These are phyloP conservation scores for Collybia sp. DNA, from an alignment of 768 basidiomycete species.

Conservation along the genomic window DNA sequence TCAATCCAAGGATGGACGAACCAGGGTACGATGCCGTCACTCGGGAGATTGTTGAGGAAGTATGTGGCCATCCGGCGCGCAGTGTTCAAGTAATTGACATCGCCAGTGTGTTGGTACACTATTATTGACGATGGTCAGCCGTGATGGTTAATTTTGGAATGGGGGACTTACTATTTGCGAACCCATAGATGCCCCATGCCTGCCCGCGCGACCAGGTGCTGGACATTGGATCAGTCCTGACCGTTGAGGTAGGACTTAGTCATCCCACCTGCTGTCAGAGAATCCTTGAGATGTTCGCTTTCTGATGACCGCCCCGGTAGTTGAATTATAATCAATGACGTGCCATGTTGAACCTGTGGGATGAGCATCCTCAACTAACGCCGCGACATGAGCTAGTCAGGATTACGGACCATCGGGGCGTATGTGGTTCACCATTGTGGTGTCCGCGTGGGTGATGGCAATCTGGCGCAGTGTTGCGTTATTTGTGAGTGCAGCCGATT, in stretches of 20 bases:
- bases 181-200: slow-evolving; percentile 69
- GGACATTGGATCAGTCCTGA: background rate
- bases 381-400: background rate
- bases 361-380: background rate
- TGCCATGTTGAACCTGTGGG: slow-evolving; percentile 48
- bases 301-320: slow-evolving; percentile 54
- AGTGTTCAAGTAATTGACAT: slow-evolving; percentile 51
- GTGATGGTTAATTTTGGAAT: background rate
- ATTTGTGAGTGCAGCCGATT: slow-evolving; percentile 50
- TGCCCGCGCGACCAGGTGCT: slow-evolving; percentile 78
- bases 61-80: slow-evolving; percentile 53
- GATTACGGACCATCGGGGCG: slow-evolving; percentile 48
- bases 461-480: slow-evolving; percentile 56
- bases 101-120: slow-evolving; percentile 54
- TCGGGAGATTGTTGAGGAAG: slow-evolving; percentile 56
- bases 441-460: slow-evolving; percentile 60
- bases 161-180: slow-evolving; percentile 53
- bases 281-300: slow-evolving; percentile 61
- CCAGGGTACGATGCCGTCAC: slow-evolving; percentile 68
- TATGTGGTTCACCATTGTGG: slow-evolving; percentile 64
- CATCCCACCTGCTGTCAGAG: slow-evolving; percentile 36
- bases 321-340: slow-evolving; percentile 63
- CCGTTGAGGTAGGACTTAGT: background rate
- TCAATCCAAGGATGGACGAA: slow-evolving; percentile 18
- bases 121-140: background rate